Percentiles rank a stretch among this genome's conserved stretches.
These are phyloP conservation scores for Penicillium bovifimosum DNA, from an alignment of 495 filamentous ascomycete genomes.

Conservation along the genomic window DNA sequence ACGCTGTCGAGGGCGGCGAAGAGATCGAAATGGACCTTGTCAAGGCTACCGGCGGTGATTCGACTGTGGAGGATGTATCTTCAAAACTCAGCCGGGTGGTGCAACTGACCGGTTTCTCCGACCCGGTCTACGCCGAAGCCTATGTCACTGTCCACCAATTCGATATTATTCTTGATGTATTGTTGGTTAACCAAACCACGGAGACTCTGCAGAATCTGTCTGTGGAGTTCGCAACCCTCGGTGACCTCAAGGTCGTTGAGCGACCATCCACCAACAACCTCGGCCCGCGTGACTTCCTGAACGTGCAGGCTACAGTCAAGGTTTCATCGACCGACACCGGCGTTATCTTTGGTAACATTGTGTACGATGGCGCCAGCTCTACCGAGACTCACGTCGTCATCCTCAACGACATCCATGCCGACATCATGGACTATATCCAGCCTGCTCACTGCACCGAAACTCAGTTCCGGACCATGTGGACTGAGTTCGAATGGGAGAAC, in stretches of 20 bases:
- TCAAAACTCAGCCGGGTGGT: constrained; percentile 95
- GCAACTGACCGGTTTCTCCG: constrained; percentile 96
- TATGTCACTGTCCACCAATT: constrained; percentile 99
- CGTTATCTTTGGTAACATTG: constrained; percentile 98
- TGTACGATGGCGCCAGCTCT: constrained; percentile 93
- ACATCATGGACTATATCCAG: constrained; percentile 99
- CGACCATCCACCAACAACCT: constrained; percentile 93
- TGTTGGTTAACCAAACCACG: constrained; percentile 95
- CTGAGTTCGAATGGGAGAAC: constrained; percentile 99
- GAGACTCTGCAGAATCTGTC: constrained; percentile 96
- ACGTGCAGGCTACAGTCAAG: constrained; percentile 98
- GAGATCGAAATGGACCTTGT: constrained; percentile 86
- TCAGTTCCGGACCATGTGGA: constrained; percentile 99
- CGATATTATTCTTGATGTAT: constrained; percentile 94
- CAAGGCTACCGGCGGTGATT: constrained; percentile 88
- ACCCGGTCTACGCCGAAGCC: constrained; percentile 95
- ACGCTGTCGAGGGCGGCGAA: constrained; percentile 73
- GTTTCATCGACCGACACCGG: constrained; percentile 97
- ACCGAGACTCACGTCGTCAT: constrained; percentile 98
- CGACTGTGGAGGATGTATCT: constrained; percentile 73
- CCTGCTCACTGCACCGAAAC: constrained; percentile 95
- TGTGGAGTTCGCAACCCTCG: constrained; percentile 95
- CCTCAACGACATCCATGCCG: constrained; percentile 96
- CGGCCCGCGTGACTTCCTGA: constrained; percentile 91
- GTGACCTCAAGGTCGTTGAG: constrained; percentile 97